Percentiles rank a stretch among this genome's conserved stretches.
These are phyloP conservation scores for Calonectria pauciramosa DNA, from an alignment of 2,329 filamentous ascomycete genomes.

Conservation along the genomic window DNA sequence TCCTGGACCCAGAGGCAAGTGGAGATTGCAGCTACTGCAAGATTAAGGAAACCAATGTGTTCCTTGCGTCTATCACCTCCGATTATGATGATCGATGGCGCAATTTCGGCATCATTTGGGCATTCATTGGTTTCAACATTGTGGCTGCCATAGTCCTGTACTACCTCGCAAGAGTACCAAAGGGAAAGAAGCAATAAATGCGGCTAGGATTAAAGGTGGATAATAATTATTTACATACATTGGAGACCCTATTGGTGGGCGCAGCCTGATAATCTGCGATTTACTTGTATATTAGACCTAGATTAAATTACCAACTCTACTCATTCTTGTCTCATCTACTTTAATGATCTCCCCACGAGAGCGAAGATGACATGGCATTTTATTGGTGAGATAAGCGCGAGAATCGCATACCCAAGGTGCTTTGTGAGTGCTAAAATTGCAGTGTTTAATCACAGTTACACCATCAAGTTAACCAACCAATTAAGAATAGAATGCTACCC, in stretches of 20 bases:
- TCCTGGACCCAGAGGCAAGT: slow-evolving; percentile 64
- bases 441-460: too few species aligned
- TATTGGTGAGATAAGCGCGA: not conserved
- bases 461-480: not conserved
- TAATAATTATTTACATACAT: not conserved
- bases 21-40: slow-evolving; percentile 68
- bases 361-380: not conserved
- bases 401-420: not conserved
- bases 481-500: not conserved
- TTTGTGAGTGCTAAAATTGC: not conserved
- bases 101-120: slow-evolving; percentile 75
- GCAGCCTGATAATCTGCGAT: not conserved
- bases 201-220: not conserved
- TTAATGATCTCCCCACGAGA: not conserved
- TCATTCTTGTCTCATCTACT: not conserved
- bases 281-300: not conserved
- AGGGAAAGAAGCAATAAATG: slow-evolving; percentile 34
- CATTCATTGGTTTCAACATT: slow-evolving; percentile 70
- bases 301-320: not conserved
- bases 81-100: slow-evolving; percentile 73
- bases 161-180: slow-evolving; percentile 63
- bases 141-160: slow-evolving; percentile 67
- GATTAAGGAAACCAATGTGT: slow-evolving; percentile 64
- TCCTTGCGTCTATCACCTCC: slow-evolving; percentile 62
- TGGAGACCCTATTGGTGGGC: not conserved